phyloP scores from a whole-genome alignment of 176 grass and related monocot species.

The Phragmites australis region DNA sequence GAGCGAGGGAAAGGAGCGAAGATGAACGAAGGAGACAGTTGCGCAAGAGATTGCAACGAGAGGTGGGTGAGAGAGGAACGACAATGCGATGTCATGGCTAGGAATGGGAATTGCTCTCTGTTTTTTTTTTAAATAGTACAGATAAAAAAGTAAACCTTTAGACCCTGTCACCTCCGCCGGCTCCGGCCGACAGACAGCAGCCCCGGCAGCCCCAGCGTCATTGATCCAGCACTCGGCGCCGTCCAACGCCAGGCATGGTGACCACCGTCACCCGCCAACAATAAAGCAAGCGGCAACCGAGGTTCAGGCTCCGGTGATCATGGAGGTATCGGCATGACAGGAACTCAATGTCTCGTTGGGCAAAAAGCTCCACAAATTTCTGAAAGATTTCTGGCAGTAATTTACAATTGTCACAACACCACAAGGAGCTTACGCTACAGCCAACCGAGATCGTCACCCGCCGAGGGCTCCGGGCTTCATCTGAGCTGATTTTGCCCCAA shows the following conservation, averaged over 20 bases:
- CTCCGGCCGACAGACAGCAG: background rate
- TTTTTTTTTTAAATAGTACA: too few species aligned
- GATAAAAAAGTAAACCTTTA: too few species aligned
- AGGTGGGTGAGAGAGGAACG: too few species aligned
- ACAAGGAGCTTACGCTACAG: conserved; percentile 17
- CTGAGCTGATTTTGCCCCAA: conserved; percentile 27
- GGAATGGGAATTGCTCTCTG: too few species aligned
- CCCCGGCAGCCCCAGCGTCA: background rate
- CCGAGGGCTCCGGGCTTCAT: background rate
- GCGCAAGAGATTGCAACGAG: too few species aligned
- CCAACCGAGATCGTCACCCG: conserved; percentile 12
- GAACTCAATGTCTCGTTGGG: background rate
- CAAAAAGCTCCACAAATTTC: background rate
- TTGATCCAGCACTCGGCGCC: background rate
- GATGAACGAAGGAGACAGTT: too few species aligned
- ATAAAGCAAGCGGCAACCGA: background rate
- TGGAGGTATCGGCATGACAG: background rate
- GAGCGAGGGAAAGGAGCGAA: too few species aligned
- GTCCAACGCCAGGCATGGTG: background rate
- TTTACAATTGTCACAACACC: conserved; percentile 48
- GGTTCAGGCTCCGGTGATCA: background rate
- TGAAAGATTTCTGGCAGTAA: conserved; percentile 38
- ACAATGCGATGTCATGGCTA: too few species aligned
- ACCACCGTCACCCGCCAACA: background rate
- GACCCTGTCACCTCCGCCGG: background rate